phyloP scores from a whole-genome alignment of 306 rosid species.

The Begonia loranthoides region DNA sequence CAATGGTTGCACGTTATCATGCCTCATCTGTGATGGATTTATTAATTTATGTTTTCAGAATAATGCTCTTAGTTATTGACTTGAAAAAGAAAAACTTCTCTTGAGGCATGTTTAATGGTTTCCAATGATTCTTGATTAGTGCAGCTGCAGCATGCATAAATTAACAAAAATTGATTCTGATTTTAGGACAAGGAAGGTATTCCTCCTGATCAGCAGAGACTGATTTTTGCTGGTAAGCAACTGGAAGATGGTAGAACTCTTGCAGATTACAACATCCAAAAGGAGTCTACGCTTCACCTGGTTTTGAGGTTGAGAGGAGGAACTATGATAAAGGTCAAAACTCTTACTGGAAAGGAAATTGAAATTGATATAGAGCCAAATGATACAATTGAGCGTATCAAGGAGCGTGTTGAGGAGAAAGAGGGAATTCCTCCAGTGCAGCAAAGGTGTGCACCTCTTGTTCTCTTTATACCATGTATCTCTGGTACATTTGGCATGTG shows the following conservation, averaged over 20 bases:
- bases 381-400: constrained; percentile 85
- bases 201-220: constrained; percentile 93
- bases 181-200: constrained; percentile 94
- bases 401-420: constrained; percentile 95
- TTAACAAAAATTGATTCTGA: not conserved
- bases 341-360: constrained; percentile 95
- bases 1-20: no score
- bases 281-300: constrained; percentile 94
- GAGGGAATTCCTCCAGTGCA: constrained; percentile 99
- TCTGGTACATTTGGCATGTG: no score
- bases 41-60: no score
- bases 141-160: not conserved
- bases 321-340: constrained; percentile 97
- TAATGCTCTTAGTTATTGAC: no score
- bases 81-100: not conserved
- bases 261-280: constrained; percentile 90
- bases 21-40: no score
- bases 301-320: constrained; percentile 97
- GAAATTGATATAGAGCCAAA: constrained; percentile 95
- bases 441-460: constrained; percentile 49
- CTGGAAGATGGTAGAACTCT: constrained; percentile 95
- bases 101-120: not conserved
- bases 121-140: not conserved
- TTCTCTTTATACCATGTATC: not conserved
- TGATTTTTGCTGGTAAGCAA: constrained; percentile 98